phyloP scores from a whole-genome alignment of 1,139 yeast species.

The Ogataea hybrid region DNA sequence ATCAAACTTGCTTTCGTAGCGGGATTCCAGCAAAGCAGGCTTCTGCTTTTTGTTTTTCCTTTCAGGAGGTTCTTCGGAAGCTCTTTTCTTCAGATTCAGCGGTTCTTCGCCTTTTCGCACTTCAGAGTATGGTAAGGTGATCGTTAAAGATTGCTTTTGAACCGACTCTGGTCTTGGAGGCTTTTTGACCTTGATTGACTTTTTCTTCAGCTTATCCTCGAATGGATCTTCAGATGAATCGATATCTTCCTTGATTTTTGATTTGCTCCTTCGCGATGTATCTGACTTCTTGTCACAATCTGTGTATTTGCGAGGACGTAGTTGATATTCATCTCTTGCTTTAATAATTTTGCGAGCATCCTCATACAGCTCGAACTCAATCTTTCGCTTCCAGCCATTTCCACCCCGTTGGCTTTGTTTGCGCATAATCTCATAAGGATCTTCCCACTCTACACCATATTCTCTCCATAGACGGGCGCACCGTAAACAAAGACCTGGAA shows the following conservation, averaged over 20 bases:
- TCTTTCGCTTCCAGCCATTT: slow-evolving; percentile 53
- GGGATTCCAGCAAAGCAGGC: slow-evolving; percentile 3
- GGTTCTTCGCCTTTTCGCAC: slow-evolving; percentile 1
- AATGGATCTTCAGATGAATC: not conserved
- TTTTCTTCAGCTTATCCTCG: slow-evolving; percentile 4
- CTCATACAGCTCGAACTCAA: slow-evolving; percentile 69
- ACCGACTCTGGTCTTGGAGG: slow-evolving; percentile 1
- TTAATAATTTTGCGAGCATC: slow-evolving; percentile 62
- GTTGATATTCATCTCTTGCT: slow-evolving; percentile 33
- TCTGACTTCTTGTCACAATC: slow-evolving; percentile 5
- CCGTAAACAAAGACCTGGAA: slow-evolving; percentile 68
- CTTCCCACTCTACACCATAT: slow-evolving; percentile 88
- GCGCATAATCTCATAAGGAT: slow-evolving; percentile 65
- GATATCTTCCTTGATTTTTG: slow-evolving; percentile 2
- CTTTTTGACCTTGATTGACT: slow-evolving; percentile 6
- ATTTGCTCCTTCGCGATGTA: not conserved
- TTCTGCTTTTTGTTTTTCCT: slow-evolving; percentile 1
- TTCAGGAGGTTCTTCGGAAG: slow-evolving; percentile 2
- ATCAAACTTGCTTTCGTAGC: slow-evolving; percentile 26
- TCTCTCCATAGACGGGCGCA: slow-evolving; percentile 93
- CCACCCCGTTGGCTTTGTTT: slow-evolving; percentile 45
- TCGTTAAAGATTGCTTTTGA: slow-evolving; percentile 1
- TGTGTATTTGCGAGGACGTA: not conserved
- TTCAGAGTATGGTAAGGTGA: slow-evolving; percentile 6
- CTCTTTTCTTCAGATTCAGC: slow-evolving; percentile 1